These are phyloP conservation scores for Termitomyces sp. DNA, from an alignment of 768 basidiomycete genomes.

Conservation along the genomic window DNA sequence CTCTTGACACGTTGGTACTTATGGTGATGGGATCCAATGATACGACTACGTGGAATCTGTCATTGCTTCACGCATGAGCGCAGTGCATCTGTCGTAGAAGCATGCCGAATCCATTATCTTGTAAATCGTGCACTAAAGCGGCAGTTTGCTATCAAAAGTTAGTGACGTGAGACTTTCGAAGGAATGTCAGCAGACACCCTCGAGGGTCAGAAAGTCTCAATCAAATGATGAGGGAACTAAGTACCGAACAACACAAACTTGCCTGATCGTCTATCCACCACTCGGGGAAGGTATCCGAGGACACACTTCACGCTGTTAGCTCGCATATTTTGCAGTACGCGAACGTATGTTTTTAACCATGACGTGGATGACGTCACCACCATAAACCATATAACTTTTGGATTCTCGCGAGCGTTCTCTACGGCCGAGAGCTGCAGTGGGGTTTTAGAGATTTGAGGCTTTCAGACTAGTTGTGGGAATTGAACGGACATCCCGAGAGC, in stretches of 20 bases:
- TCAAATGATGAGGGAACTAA: background rate
- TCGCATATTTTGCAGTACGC: no score
- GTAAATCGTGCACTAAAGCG: background rate
- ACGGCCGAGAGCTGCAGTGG: background rate
- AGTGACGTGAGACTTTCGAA: background rate
- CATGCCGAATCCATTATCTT: background rate
- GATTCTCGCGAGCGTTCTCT: constrained; percentile 8
- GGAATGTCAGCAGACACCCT: background rate
- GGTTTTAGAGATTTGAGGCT: background rate
- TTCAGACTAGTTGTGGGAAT: constrained; percentile 3
- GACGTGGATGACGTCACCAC: background rate
- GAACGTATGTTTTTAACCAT: background rate
- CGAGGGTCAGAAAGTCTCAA: background rate
- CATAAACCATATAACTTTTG: constrained; percentile 1
- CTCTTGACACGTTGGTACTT: background rate
- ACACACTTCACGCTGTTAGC: no score
- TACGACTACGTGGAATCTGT: background rate
- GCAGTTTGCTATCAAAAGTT: background rate
- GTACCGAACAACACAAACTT: background rate
- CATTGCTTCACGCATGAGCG: background rate
- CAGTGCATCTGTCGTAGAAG: background rate
- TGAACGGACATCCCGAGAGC: background rate
- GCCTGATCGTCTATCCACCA: background rate
- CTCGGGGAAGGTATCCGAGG: background rate
- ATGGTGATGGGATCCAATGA: background rate